Percentiles rank a stretch among this genome's conserved stretches.
Conservation (phyloP, 1,284 basidiomycete genomes). For the Trichosporon ovoides region DNA sequence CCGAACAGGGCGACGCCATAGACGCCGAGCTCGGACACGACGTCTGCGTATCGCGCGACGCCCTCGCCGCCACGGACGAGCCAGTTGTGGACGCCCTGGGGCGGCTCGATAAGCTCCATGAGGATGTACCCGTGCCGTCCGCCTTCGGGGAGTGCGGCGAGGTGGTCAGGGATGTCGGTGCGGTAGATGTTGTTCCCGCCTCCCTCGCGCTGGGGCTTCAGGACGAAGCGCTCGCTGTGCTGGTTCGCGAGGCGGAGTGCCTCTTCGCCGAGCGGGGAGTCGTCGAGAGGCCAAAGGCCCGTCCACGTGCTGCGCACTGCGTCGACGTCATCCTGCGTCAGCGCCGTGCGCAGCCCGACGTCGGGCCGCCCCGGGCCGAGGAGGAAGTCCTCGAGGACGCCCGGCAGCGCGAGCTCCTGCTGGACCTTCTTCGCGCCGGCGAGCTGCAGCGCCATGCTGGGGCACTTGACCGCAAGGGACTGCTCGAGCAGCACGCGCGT, state of each 20-base stretch:
- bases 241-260: slow-evolving; percentile 58
- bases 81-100: slow-evolving; percentile 61
- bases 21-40: slow-evolving; percentile 86
- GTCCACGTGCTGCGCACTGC: slow-evolving; percentile 67
- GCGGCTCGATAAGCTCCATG: slow-evolving; percentile 84
- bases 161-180: slow-evolving; percentile 68
- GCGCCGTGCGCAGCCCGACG: slow-evolving; percentile 48
- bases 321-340: slow-evolving; percentile 50
- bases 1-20: slow-evolving; percentile 85
- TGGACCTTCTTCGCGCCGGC: slow-evolving; percentile 96
- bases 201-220: slow-evolving; percentile 95
- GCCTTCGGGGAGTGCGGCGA: slow-evolving; percentile 56
- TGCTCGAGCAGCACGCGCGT: slow-evolving; percentile 72
- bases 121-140: slow-evolving; percentile 76
- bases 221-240: slow-evolving; percentile 61
- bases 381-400: slow-evolving; percentile 69
- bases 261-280: slow-evolving; percentile 47
- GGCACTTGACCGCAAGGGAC: slow-evolving; percentile 86
- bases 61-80: slow-evolving; percentile 58
- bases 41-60: slow-evolving; percentile 57
- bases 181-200: slow-evolving; percentile 97
- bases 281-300: slow-evolving; percentile 63
- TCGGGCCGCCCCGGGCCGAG: slow-evolving; percentile 35
- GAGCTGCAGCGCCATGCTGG: slow-evolving; percentile 81
- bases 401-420: slow-evolving; percentile 72